Base-by-base conservation (phyloP, 345 rosid genomes). In the Hibiscus trionum region DNA sequence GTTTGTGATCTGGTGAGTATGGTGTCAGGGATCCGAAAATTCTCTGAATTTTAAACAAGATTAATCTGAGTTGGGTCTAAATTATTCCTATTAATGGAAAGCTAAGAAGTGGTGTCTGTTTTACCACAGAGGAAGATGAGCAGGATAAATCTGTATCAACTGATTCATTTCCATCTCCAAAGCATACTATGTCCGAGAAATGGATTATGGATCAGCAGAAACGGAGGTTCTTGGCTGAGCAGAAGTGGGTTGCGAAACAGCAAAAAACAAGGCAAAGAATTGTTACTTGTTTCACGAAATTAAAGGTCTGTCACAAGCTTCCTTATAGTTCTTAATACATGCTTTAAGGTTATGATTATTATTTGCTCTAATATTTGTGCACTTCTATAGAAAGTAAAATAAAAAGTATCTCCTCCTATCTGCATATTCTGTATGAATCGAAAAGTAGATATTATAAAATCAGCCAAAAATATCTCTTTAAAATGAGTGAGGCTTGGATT, bases 151-250 rank as follows among this genome's bases (percentile, higher is more conserved):
- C 82, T 47, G 75, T 79, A 61, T 71, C 79, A 76, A 56, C 71
- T 68, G 84, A 79, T 75, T 63, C 77, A 17, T 81, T 70, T 50
- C 86, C 82, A 52, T 73, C 87, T 70, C 93, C 93, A 49, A 88
- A 84, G 84, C 80, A 80, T 75, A 90, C 96, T 31, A 88, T 88
- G 94, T 85, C 82, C 66, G 94, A 93, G 83, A 93, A 87, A 65
- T 93, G 96, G 98, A 79, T 93, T 68, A 80, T 82, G 83, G 88
- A 87, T 83, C 82, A 78, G 71, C 92, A 84, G 81, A 87, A 83
- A 74, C 84, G 77, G 83, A 93, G 82, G 73, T 77, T 83, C 60
- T 52, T 76, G 52, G 76, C 55, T 61, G 90, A 93, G 75, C 88
- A 79, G 82, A 83, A 73, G 69, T 90, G 91, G 91, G 73, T 77